These are phyloP conservation scores for Ophiosphaerella korrae DNA, from an alignment of 2,329 filamentous ascomycete species.

Conservation along the genomic window DNA sequence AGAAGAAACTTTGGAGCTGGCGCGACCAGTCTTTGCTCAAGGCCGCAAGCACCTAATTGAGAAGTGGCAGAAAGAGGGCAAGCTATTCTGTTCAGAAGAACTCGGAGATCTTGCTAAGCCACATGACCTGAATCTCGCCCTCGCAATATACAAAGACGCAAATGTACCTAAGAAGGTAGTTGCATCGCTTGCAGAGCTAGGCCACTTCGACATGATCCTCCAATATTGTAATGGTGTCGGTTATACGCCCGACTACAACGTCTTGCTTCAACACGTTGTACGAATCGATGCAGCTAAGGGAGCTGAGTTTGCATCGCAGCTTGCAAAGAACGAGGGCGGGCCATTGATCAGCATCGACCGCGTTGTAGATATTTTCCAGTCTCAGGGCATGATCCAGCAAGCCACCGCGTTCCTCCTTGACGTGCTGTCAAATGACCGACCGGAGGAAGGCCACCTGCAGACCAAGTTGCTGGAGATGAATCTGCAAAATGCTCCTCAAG, in stretches of 20 bases:
- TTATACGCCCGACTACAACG: constrained; percentile 95
- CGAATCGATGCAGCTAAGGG: constrained; percentile 91
- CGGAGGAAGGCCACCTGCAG: constrained; percentile 90
- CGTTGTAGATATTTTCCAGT: constrained; percentile 97
- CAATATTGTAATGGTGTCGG: constrained; percentile 83
- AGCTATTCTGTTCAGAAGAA: constrained; percentile 94
- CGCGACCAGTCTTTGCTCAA: constrained; percentile 88
- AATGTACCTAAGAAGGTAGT: constrained; percentile 93
- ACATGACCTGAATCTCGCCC: constrained; percentile 85
- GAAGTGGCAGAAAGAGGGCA: constrained; percentile 97
- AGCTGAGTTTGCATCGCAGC: constrained; percentile 88
- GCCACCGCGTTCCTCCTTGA: constrained; percentile 98
- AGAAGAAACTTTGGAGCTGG: constrained; percentile 92
- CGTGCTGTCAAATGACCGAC: constrained; percentile 90
- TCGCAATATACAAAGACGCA: constrained; percentile 88
- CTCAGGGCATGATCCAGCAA: constrained; percentile 96
- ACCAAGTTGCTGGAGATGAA: constrained; percentile 98
- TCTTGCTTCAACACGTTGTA: constrained; percentile 81
- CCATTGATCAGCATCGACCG: constrained; percentile 90
- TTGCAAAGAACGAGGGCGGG: constrained; percentile 87
- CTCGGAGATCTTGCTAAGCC: constrained; percentile 91
- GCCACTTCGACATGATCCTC: constrained; percentile 95
- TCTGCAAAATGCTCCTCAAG: constrained; percentile 91
- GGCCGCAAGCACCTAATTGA: constrained; percentile 94
- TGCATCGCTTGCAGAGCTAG: constrained; percentile 90